Evolutionary conservation across 371 early-diverging fungal genomes (phyloP).

Genomic region (Blyttiomyces sp.): DNA sequence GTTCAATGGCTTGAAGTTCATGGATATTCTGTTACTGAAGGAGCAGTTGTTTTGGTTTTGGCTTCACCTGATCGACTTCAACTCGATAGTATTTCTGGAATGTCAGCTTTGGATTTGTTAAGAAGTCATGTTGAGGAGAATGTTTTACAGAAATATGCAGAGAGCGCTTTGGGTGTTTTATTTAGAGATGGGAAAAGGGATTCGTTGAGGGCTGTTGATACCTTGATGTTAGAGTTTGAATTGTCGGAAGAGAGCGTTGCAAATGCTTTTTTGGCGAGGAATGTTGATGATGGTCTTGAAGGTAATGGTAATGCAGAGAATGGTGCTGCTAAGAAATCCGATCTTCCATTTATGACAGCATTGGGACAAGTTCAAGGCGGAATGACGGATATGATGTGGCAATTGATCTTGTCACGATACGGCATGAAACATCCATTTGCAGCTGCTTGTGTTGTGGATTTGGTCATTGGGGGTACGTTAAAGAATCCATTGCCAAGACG

Average conservation of each 20-base stretch:
- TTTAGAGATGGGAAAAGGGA: conserved; percentile 7
- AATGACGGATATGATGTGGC: conserved; percentile 22
- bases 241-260: conserved; percentile 7
- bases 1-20: not conserved
- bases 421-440: conserved; percentile 22
- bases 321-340: not conserved
- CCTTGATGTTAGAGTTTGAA: conserved; percentile 9
- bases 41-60: conserved; percentile 3
- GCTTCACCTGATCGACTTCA: conserved; percentile 3
- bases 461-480: conserved; percentile 25
- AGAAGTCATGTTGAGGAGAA: not conserved
- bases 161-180: conserved; percentile 1
- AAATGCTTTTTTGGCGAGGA: not conserved
- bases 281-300: not conserved
- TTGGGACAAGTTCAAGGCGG: conserved; percentile 17
- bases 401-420: conserved; percentile 18
- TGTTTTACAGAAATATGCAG: not conserved
- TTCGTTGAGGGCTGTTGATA: not conserved
- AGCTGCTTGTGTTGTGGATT: conserved; percentile 20
- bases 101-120: not conserved
- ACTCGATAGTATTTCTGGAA: conserved; percentile 1
- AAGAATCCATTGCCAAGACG: conserved; percentile 1
- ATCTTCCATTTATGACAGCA: conserved; percentile 23
- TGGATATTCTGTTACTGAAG: conserved; percentile 13
- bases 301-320: not conserved